Evolutionary conservation across 2,329 filamentous ascomycete species (phyloP).

Genomic region (Ascochyta pisi): DNA sequence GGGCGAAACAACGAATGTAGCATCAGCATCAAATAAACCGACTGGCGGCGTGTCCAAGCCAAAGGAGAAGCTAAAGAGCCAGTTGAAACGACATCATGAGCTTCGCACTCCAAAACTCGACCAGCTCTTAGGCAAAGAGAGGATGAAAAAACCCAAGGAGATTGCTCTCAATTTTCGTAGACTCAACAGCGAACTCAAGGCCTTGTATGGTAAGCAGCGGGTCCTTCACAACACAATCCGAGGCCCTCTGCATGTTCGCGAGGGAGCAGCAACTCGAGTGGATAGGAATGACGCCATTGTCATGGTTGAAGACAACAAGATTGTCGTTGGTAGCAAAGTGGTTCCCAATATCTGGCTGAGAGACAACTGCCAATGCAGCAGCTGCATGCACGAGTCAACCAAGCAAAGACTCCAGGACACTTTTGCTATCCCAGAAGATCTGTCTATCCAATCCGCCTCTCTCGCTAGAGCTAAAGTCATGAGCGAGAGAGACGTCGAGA

Average conservation of each 20-base stretch:
- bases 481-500: not conserved
- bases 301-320: slow-evolving; percentile 3
- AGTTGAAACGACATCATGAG: not conserved
- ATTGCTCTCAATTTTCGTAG: not conserved
- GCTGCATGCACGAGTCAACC: slow-evolving; percentile 73
- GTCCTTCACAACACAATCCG: not conserved
- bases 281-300: not conserved
- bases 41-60: not conserved
- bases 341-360: slow-evolving; percentile 51
- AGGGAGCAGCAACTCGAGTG: not conserved
- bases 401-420: slow-evolving; percentile 73
- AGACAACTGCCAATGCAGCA: slow-evolving; percentile 74
- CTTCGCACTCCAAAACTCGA: not conserved
- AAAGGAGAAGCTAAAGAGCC: too few relatives aligned
- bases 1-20: not conserved
- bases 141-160: not conserved
- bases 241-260: not conserved
- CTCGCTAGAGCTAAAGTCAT: not conserved
- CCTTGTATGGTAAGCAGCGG: not conserved
- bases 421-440: slow-evolving; percentile 57
- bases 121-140: not conserved
- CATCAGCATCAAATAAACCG: not conserved
- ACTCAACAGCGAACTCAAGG: not conserved
- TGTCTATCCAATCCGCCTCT: slow-evolving; percentile 29
- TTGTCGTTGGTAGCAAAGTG: not conserved